Conservation (phyloP, 768 basidiomycete genomes). For the Boletus sp. region DNA sequence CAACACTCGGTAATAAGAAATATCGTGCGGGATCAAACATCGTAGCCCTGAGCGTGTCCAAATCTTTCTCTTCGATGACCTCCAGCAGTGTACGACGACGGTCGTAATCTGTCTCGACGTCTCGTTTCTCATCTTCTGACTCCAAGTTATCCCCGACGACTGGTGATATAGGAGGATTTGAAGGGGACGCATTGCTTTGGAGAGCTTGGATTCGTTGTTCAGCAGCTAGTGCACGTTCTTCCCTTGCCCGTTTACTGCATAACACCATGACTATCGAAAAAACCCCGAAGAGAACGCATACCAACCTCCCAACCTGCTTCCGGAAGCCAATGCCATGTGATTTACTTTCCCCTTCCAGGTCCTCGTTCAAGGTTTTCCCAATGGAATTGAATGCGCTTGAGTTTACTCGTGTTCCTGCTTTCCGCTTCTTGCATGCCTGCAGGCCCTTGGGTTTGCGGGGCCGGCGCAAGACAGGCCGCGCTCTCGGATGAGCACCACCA, state of each 20-base stretch:
- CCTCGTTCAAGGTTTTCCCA: slow-evolving; percentile 51
- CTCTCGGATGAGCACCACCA: slow-evolving; percentile 70
- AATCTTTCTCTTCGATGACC: slow-evolving; percentile 42
- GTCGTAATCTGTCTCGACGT: slow-evolving; percentile 42
- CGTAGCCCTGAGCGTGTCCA: slow-evolving; percentile 40
- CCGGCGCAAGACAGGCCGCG: slow-evolving; percentile 49
- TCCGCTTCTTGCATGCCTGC: slow-evolving; percentile 65
- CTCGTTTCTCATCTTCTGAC: slow-evolving; percentile 39
- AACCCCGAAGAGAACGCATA: background rate
- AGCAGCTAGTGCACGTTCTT: slow-evolving; percentile 73
- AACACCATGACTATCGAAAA: background rate
- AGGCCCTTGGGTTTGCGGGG: slow-evolving; percentile 51
- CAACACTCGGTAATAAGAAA: slow-evolving; percentile 41
- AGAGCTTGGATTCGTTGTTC: slow-evolving; percentile 56
- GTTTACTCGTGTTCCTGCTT: slow-evolving; percentile 66
- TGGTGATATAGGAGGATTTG: slow-evolving; percentile 15
- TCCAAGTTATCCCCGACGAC: slow-evolving; percentile 32
- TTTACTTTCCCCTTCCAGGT: slow-evolving; percentile 34
- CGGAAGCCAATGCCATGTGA: slow-evolving; percentile 60
- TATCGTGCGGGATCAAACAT: slow-evolving; percentile 48
- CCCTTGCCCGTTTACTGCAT: slow-evolving; percentile 70
- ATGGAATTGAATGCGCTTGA: slow-evolving; percentile 57
- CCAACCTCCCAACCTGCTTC: slow-evolving; percentile 65
- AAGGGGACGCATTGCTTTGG: slow-evolving; percentile 29
- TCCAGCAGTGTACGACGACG: slow-evolving; percentile 52